Evolutionary conservation across 2,329 filamentous ascomycete genomes (phyloP).

Genomic region (Knoxdaviesia proteae): DNA sequence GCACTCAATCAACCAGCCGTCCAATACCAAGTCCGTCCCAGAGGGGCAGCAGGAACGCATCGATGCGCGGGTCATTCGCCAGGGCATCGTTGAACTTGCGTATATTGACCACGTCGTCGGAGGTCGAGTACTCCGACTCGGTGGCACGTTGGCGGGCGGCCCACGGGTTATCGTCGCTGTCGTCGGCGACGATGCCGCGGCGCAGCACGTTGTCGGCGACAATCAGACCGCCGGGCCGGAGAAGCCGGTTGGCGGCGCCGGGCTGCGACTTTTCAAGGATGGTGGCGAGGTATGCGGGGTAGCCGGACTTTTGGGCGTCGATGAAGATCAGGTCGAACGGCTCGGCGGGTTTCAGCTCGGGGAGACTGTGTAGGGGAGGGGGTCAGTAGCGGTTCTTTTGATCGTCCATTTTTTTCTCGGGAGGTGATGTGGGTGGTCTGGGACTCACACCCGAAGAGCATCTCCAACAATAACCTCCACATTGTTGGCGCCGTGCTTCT

Average conservation of each 20-base stretch:
- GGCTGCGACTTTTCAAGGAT: constrained; percentile 22
- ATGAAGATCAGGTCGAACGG: constrained; percentile 33
- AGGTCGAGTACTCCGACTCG: constrained; percentile 6
- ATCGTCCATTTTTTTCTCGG: too few species aligned
- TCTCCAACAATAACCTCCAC: constrained; percentile 25
- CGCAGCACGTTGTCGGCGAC: constrained; percentile 34
- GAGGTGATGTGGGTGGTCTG: background rate
- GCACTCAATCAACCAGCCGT: constrained; percentile 13
- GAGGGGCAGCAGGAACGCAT: constrained; percentile 19
- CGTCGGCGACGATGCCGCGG: constrained; percentile 23
- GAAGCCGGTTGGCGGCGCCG: constrained; percentile 16
- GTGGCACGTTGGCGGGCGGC: constrained; percentile 3
- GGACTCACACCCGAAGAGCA: constrained; percentile 22
- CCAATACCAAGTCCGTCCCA: constrained; percentile 21
- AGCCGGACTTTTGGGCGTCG: constrained; percentile 30
- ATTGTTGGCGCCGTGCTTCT: constrained; percentile 19
- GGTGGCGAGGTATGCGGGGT: constrained; percentile 22
- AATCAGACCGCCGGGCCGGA: constrained; percentile 27
- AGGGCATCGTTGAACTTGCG: constrained; percentile 7
- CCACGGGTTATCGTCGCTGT: constrained; percentile 15
- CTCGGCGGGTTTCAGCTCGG: constrained; percentile 13
- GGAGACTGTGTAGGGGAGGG: constrained; percentile 8
- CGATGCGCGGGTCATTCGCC: constrained; percentile 13
- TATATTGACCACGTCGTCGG: constrained; percentile 6
- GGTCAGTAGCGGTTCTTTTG: too few species aligned